Evolutionary conservation across 805 yeast genomes (phyloP), one percentile per base, ranked within the genome.

Genomic region (Zygosaccharomyces bisporus): DNA sequence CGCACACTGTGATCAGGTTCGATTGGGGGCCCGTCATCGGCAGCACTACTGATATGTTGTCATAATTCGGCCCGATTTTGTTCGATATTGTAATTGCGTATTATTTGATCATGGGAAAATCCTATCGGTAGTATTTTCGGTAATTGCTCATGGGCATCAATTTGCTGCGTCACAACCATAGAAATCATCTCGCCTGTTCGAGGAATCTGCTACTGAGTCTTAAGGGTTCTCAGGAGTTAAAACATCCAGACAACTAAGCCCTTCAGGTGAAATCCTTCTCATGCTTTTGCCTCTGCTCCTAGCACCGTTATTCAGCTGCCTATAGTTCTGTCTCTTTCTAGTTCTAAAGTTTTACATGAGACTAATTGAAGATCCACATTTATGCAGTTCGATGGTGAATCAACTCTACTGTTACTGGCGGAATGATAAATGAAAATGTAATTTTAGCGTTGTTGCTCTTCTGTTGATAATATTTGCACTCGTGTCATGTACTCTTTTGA

Each of bases 321-420:
- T 33, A 19, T 33, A 32, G 12, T 24, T 41, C 19, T 34, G 33
- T 34, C 17, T 41, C 21, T 33, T 41, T 24, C 44, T 23, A 21
- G 33, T 41, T 33, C 39, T 32, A 7, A n/a, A 33, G 21, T 14
- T 32, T n/a, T 35, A 29, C 45, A 43, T 30, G 32, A 16, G 14
- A 2, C 56, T 54, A 52, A 62, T 52, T 21, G 24, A 21, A 21
- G 24, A 21, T 6, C 24, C 8, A 6, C 24, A 21, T 21, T 6
- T 21, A 21, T 21, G 24, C 8, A 21, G n/a, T 21, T 21, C 24
- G 8, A 21, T 8, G 8, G 24, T 8, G 8, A 21, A 8, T 8
- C 24, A 21, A 21, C 24, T 21, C 24, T 21, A 21, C 6, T 21
- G 24, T 21, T 21, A n/a, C n/a, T n/a, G n/a, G n/a, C n/a, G 4